Conservation (phyloP, 108 stramenopile genomes). For the Pseudonitzschia multiseries region DNA sequence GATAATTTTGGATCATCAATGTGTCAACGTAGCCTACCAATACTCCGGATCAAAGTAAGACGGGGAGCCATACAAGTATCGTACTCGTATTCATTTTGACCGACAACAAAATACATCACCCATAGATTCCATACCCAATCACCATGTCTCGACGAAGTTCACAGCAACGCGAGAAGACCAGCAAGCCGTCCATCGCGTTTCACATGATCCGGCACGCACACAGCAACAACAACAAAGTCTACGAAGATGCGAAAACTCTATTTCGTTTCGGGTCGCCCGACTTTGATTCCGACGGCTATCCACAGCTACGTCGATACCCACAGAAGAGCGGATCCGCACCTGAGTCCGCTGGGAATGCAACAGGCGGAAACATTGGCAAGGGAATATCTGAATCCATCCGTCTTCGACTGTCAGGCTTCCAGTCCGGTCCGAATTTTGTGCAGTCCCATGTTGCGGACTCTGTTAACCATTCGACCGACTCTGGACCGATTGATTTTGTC, state of each 20-base stretch:
- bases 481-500: conserved; percentile 34
- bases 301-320: conserved; percentile 60
- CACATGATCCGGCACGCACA: conserved; percentile 69
- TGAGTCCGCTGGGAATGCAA: conserved; percentile 44
- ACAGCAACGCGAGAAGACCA: background rate
- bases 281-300: conserved; percentile 63
- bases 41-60: too few relatives aligned
- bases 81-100: too few relatives aligned
- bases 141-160: background rate
- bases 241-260: conserved; percentile 17
- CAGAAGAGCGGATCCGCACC: conserved; percentile 58
- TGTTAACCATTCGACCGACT: conserved; percentile 67
- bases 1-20: too few relatives aligned
- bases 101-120: background rate
- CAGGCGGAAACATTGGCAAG: conserved; percentile 58
- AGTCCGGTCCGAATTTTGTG: conserved; percentile 58
- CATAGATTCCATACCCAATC: background rate
- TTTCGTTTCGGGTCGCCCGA: conserved; percentile 57
- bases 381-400: conserved; percentile 51
- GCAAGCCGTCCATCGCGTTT: conserved; percentile 48
- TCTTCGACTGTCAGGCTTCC: conserved; percentile 58
- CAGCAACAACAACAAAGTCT: conserved; percentile 43
- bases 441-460: conserved; percentile 73
- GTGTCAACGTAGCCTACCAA: too few relatives aligned
- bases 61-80: too few relatives aligned